These are phyloP conservation scores for Phytopythium ostracodes DNA, from an alignment of 352 stramenopile species.

Conservation along the genomic window DNA sequence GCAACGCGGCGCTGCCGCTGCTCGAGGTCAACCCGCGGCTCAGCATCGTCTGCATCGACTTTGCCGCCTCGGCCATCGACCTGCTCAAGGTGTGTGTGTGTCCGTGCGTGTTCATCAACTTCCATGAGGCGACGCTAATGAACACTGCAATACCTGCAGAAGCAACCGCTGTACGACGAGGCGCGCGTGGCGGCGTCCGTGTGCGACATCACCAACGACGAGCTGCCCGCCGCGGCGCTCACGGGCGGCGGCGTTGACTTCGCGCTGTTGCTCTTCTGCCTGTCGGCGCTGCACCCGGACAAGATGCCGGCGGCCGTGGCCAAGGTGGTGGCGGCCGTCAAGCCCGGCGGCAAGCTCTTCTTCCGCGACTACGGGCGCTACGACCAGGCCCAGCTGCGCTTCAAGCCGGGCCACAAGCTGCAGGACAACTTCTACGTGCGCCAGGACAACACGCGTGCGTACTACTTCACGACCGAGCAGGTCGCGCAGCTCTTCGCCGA, in stretches of 20 bases:
- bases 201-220: constrained; percentile 84
- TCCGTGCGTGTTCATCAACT: too few relatives aligned
- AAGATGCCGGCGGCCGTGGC: constrained; percentile 83
- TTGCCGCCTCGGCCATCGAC: constrained; percentile 89
- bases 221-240: constrained; percentile 49
- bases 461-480: constrained; percentile 92
- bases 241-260: constrained; percentile 72
- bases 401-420: constrained; percentile 83
- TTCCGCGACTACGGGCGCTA: constrained; percentile 96
- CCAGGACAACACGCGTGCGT: constrained; percentile 93
- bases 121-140: too few relatives aligned
- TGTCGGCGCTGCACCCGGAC: constrained; percentile 90
- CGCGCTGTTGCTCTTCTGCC: constrained; percentile 80
- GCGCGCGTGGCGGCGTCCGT: constrained; percentile 64
- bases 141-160: constrained; percentile 21
- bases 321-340: constrained; percentile 82
- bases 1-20: constrained; percentile 93
- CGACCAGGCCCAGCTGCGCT: constrained; percentile 94
- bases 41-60: constrained; percentile 91
- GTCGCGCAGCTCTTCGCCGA: constrained; percentile 54
- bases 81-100: constrained; percentile 87
- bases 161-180: constrained; percentile 80
- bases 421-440: constrained; percentile 95
- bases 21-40: constrained; percentile 89
- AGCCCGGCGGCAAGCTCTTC: constrained; percentile 82